Conservation (phyloP, 1,284 basidiomycete genomes). For the Microbotryum violaceum region DNA sequence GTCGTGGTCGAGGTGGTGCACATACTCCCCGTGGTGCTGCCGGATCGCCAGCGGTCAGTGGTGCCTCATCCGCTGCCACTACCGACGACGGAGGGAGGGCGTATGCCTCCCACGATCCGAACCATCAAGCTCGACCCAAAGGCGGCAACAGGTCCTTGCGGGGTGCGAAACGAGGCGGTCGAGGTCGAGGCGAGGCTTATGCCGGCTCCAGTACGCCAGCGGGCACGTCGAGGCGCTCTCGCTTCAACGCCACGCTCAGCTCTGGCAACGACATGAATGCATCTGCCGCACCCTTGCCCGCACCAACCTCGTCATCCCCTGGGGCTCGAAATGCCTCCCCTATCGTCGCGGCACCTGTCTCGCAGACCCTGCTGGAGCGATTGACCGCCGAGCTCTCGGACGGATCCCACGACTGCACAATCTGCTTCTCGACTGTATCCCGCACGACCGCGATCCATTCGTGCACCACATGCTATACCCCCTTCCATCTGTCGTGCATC, state of each 20-base stretch:
- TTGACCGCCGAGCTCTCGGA: conserved; percentile 30
- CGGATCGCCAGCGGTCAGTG: no score
- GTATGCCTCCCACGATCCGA: no score
- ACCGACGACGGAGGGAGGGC: no score
- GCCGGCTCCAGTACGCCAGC: no score
- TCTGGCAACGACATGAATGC: conserved; percentile 7
- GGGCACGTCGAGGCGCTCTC: not conserved
- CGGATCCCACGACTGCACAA: conserved; percentile 55
- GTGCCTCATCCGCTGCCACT: no score
- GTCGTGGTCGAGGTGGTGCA: no score
- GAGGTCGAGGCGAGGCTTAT: no score
- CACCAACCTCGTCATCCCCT: not conserved
- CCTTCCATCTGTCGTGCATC: conserved; percentile 74
- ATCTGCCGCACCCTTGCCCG: conserved; percentile 10
- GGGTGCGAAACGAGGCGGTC: no score
- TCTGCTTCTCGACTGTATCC: conserved; percentile 66
- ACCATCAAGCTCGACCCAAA: no score
- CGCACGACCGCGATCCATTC: conserved; percentile 68
- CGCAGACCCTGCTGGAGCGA: conserved; percentile 31
- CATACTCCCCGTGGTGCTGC: no score
- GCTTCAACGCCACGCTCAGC: conserved; percentile 20
- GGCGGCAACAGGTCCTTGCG: no score
- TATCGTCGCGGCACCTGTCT: conserved; percentile 17
- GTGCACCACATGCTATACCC: conserved; percentile 75
- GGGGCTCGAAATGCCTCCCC: not conserved